A percentile compares a stretch with the other conserved stretches of the same genome.
Evolutionary conservation across 306 rosid genomes (phyloP).

Genomic region (Myrica gale): DNA sequence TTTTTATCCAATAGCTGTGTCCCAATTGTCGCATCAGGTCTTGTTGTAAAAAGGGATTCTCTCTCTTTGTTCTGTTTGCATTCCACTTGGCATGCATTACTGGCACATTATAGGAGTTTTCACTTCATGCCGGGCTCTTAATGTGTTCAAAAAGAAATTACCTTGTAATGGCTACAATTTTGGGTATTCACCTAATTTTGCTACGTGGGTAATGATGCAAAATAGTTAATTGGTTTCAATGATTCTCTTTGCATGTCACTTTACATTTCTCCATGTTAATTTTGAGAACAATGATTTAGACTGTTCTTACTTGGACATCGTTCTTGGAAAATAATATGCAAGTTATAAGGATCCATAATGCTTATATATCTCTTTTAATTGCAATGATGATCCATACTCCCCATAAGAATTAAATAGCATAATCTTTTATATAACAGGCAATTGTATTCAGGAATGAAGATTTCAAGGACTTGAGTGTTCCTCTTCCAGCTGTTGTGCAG

Average conservation of each 20-base stretch:
- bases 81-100: not conserved
- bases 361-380: not conserved
- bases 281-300: not conserved
- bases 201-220: too few species aligned
- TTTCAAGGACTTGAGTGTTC: constrained; percentile 65
- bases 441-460: constrained; percentile 68
- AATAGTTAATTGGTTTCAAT: not conserved
- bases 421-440: constrained; percentile 43
- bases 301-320: not conserved
- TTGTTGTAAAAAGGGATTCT: not conserved
- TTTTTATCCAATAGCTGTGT: not conserved
- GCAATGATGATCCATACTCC: too few species aligned
- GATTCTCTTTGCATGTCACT: not conserved
- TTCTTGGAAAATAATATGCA: not conserved
- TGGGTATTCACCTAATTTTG: not conserved
- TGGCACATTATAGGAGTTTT: not conserved
- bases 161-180: not conserved
- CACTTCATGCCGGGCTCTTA: not conserved
- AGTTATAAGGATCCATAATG: not conserved
- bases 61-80: not conserved
- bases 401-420: not conserved
- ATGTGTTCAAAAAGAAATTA: not conserved
- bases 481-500: constrained; percentile 87
- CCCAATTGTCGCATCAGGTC: not conserved
- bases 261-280: not conserved